Evolutionary conservation across 352 stramenopile genomes (phyloP), one percentile per base, ranked within the genome.

Genomic region (Phytopythium ostracodes): DNA sequence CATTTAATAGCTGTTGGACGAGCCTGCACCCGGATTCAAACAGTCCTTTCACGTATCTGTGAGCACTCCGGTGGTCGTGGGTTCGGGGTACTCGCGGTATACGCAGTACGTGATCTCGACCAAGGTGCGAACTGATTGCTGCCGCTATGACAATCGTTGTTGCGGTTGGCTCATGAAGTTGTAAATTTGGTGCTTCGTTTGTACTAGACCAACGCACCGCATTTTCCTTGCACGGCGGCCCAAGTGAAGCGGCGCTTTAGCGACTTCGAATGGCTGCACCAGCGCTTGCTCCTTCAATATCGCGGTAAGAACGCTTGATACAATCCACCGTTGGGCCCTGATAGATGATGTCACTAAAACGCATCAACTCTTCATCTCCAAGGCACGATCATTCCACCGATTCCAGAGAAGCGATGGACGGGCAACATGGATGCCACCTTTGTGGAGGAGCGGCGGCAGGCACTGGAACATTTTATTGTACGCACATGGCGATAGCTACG

Each of bases 391-490:
- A 93, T 97, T 43, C 89, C 89, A 7, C 89, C 88, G 18, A 75
- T 97, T 4, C 89, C 89, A 15, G 86, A 93, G 49, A 97, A 96
- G 56, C 76, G 85, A 53, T 94, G 86, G 86, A 91, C 84, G 33
- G 88, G 88, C 27, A 96, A 95, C 61, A 90, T 96, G 84, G 85
- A 95, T 61, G 84, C 84, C 17, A 93, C 84, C 5, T 97, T 97
- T 66, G 84, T 97, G 31, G 85, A 96, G 76, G 87, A 95, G 62
- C 77, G 89, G 44, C 82, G 86, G 20, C 85, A 94, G 75, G 87
- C 84, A 0, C 70, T 96, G 14, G 87, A 96, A 49, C 83, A 95
- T 59, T 96, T 94, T 55, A 92, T 96, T 60, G 85, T 96, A 53
- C 51, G 77, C 55, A 24, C 29, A 33, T n/a, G n/a, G n/a, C n/a